Conservation (phyloP, 1,284 basidiomycete species). For the Mycosarcoma mackinlayi region DNA sequence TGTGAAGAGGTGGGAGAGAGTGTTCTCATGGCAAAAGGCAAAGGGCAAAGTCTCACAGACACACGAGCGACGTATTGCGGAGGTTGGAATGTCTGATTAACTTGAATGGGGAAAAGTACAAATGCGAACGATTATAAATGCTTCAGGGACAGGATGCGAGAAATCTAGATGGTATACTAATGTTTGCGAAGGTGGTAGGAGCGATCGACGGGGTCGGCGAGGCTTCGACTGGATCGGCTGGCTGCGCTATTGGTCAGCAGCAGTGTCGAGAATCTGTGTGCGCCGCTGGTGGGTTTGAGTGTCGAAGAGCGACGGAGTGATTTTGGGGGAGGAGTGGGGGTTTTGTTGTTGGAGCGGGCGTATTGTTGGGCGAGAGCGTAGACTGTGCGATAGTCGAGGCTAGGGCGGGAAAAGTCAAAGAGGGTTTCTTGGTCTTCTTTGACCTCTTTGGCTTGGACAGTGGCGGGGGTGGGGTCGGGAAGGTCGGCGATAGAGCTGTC, state of each 20-base stretch:
- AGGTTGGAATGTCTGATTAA: no score
- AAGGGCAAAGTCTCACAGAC: no score
- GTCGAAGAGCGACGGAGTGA: neutral
- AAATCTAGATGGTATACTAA: neutral
- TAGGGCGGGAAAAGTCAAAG: conserved; percentile 24
- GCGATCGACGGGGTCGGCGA: conserved; percentile 9
- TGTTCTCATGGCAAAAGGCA: no score
- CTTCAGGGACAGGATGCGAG: neutral
- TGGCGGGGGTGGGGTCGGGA: conserved; percentile 10
- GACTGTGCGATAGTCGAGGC: conserved; percentile 8
- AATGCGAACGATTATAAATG: neutral
- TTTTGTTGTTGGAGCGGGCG: neutral
- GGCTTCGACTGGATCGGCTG: neutral
- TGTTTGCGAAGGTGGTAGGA: conserved; percentile 14
- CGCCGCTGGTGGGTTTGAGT: neutral
- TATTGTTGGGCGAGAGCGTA: conserved; percentile 18
- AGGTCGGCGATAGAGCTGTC: conserved; percentile 23
- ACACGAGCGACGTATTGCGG: no score
- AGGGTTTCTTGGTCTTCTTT: conserved; percentile 12
- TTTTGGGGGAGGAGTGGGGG: neutral
- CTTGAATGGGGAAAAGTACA: no score
- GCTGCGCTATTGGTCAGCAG: neutral
- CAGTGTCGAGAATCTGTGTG: neutral
- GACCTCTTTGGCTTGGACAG: neutral
- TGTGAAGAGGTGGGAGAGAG: no score